Base-by-base conservation (phyloP, 257 asterid species). In the Solanum chmielewskii region DNA sequence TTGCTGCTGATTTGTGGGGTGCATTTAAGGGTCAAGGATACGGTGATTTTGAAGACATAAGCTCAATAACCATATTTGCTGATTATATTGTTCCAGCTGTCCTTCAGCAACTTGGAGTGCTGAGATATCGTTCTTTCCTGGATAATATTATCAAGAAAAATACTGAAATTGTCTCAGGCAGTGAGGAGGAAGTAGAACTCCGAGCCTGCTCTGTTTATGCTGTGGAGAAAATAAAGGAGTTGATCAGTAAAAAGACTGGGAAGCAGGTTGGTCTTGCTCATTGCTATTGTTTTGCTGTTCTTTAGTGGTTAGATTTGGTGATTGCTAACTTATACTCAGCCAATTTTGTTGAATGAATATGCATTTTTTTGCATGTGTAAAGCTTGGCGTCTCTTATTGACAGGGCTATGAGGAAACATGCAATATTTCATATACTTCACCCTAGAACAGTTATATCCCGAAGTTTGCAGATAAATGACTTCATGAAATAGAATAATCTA, bases 11-110 rank as follows among this genome's bases (percentile, higher is more conserved):
- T 92, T 78, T 97, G 85, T 96, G 99, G 99, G 99, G 99, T 78
- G 96, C 99, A 84, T 97, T 97, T 89, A 95, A 95, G 90, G 99
- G 99, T 88, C 94, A 92, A 87, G 94, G 93, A 49, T 94, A 91
- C 85, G 99, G 99, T n/a, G 95, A 96, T 87, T 92, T 97, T 85
- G 92, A 89, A 31, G 99, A 97, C 88, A 88, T 93, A 76, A 91
- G 92, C 73, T 90, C 97, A 37, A 91, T 97, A 90, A 97, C 98
- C 29, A 96, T 97, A 92, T 97, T 97, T 90, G 99, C 99, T 2
- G 99, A 96, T 90, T 97, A 97, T 86, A 96, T 96, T 86, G 97
- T 97, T 83, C 99, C 99, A 85, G 98, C 98, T 68, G 99, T 97
- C 86, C 98, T 96, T 83, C 90, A 91, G 91, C 96, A 95, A 91